Evolutionary conservation across 164 flowering plant species (phyloP).

Genomic region (Berberis thunbergii): DNA sequence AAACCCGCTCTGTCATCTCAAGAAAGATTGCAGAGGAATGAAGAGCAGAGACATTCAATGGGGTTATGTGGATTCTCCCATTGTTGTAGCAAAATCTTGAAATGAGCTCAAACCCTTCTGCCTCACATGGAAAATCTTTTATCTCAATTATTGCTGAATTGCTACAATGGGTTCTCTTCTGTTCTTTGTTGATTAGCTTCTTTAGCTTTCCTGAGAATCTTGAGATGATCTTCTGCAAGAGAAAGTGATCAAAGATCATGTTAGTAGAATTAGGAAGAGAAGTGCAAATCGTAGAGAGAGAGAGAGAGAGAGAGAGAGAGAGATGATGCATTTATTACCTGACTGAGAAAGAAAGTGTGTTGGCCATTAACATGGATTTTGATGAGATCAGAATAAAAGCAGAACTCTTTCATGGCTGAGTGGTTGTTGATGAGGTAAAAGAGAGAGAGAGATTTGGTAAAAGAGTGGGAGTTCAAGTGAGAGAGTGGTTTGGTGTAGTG

Average conservation of each 20-base stretch:
- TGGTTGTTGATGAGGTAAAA: not conserved
- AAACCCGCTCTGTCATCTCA: slow-evolving; percentile 47
- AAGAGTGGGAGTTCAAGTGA: not conserved
- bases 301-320: not conserved
- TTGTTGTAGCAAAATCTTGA: slow-evolving; percentile 68
- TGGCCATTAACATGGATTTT: slow-evolving; percentile 57
- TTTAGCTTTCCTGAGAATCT: slow-evolving; percentile 42
- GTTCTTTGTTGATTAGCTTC: slow-evolving; percentile 41
- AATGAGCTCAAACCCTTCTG: slow-evolving; percentile 65
- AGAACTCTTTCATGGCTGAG: slow-evolving; percentile 27
- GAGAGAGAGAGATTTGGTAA: not conserved
- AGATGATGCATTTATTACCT: slow-evolving; percentile 29
- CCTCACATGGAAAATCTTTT: slow-evolving; percentile 63
- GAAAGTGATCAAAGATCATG: not conserved
- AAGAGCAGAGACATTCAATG: slow-evolving; percentile 50
- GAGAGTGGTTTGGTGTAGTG: not conserved
- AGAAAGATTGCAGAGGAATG: slow-evolving; percentile 56
- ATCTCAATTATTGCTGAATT: slow-evolving; percentile 25
- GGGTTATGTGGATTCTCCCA: slow-evolving; percentile 35
- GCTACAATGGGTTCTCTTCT: slow-evolving; percentile 25
- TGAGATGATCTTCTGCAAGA: slow-evolving; percentile 47
- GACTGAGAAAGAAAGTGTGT: slow-evolving; percentile 51
- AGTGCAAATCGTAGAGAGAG: not conserved
- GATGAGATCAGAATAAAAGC: slow-evolving; percentile 24
- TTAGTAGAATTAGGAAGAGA: not conserved